Base-by-base conservation (phyloP, 2,329 filamentous ascomycete species). In the Epicoccum sorghinum region DNA sequence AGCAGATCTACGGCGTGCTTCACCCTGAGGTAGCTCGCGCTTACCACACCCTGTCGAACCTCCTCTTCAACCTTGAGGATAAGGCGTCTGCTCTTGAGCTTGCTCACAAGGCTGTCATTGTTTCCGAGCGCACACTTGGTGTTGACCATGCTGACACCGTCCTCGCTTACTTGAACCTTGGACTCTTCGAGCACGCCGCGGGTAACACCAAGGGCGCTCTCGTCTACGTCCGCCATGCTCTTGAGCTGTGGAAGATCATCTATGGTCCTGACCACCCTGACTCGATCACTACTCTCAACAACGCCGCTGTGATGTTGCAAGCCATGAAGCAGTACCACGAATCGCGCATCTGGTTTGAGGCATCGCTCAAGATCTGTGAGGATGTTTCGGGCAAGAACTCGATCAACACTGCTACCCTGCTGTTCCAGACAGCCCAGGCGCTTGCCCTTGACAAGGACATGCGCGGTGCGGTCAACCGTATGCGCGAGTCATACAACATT, bases 281-380 rank as follows among this genome's bases (percentile, higher is more conserved):
- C 78, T 96, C 92, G 7, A 97, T 99, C 77, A 99, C 96, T 7
- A 98, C 95, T 13, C 89, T 98, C 77, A 99, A 98, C 84, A 99
- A 99, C 70, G 93, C 91, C 18, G 95, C 95, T 7, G 95, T 99
- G 56, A 99, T 99, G 95, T 86, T 99, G 54, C 95, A 99, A 77
- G 88, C 92, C 51, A 84, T 97, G 66, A 96, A 98, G 82, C 88
- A 90, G 57, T 99, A 96, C 79, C 89, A 93, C 67, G 91, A 96
- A 77, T 98, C 93, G 40, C 89, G 95, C 46, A 83, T 93, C 59
- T 99, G 95, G 95, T 99, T 99, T 71, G 95, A 98, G 77, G 89
- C 91, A 61, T 96, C 93, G 8, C 86, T 98, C 46, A 83, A 86
- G 38, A 88, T 98, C 58, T 97, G 93, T 74, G 92, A 97, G 77